Percentiles rank a stretch among this genome's conserved stretches.
Conservation (phyloP, 768 basidiomycete species). For the Auricularia heimuer region DNA sequence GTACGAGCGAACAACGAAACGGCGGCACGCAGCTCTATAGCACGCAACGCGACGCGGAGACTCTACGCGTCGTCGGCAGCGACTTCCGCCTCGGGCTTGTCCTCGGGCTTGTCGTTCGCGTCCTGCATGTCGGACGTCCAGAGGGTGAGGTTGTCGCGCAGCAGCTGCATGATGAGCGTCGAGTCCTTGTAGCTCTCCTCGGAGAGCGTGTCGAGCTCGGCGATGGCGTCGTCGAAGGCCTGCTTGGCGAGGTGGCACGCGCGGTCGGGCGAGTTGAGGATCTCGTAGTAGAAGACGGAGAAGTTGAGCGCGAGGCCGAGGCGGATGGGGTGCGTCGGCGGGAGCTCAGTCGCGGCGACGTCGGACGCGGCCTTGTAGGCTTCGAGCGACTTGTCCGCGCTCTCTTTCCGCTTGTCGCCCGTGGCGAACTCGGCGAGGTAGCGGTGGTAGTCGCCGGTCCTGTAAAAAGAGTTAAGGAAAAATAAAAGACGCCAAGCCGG, state of each 20-base stretch:
- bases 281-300: slow-evolving; percentile 87
- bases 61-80: no score
- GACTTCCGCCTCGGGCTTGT: no score
- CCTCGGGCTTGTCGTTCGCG: slow-evolving; percentile 9
- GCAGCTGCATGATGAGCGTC: slow-evolving; percentile 70
- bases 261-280: slow-evolving; percentile 72
- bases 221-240: slow-evolving; percentile 84
- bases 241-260: slow-evolving; percentile 86
- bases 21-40: no score
- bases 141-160: slow-evolving; percentile 76
- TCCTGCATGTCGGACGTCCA: slow-evolving; percentile 68
- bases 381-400: slow-evolving; percentile 67
- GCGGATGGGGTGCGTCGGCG: slow-evolving; percentile 74
- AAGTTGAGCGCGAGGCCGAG: slow-evolving; percentile 86
- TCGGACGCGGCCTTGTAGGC: slow-evolving; percentile 82
- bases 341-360: slow-evolving; percentile 66
- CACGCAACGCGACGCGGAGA: no score
- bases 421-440: slow-evolving; percentile 83
- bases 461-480: background rate
- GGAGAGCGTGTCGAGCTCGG: slow-evolving; percentile 48
- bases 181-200: slow-evolving; percentile 61
- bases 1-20: no score
- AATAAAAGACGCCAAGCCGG: background rate
- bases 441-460: slow-evolving; percentile 80
- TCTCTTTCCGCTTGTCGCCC: slow-evolving; percentile 54